phyloP scores from a whole-genome alignment of 805 yeast species.

The Pichia cabralensis region DNA sequence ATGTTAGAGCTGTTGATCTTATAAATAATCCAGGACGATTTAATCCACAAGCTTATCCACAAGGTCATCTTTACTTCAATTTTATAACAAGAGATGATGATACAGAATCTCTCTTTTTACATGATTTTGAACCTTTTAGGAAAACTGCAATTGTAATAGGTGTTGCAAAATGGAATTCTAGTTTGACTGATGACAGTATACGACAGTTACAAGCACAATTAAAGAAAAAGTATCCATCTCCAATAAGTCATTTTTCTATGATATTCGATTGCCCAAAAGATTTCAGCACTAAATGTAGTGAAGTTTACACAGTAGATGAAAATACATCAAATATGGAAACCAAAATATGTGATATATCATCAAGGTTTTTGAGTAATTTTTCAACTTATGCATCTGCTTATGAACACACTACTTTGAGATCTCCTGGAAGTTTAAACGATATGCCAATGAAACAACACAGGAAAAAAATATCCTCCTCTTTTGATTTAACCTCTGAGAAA shows the following conservation, averaged over 20 bases:
- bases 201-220: slow-evolving; percentile 29
- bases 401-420: slow-evolving; percentile 69
- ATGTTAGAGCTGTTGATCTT: slow-evolving; percentile 67
- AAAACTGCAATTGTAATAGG: slow-evolving; percentile 59
- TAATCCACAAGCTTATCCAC: slow-evolving; percentile 80
- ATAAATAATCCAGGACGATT: slow-evolving; percentile 56
- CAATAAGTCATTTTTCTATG: slow-evolving; percentile 45
- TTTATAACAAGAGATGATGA: slow-evolving; percentile 43
- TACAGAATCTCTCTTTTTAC: slow-evolving; percentile 44
- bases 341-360: slow-evolving; percentile 61
- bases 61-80: slow-evolving; percentile 60
- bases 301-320: slow-evolving; percentile 13
- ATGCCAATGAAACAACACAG: slow-evolving; percentile 14
- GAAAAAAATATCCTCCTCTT: slow-evolving; percentile 21
- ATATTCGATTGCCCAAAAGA: slow-evolving; percentile 40
- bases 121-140: slow-evolving; percentile 85
- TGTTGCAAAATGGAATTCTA: slow-evolving; percentile 25
- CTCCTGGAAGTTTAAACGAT: slow-evolving; percentile 51
- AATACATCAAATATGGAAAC: slow-evolving; percentile 38
- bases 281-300: slow-evolving; percentile 3
- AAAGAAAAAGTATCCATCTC: slow-evolving; percentile 35
- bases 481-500: slow-evolving; percentile 26
- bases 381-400: slow-evolving; percentile 65
- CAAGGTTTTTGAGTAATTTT: slow-evolving; percentile 51
- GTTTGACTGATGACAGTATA: slow-evolving; percentile 18